A percentile compares a stretch with the other conserved stretches of the same genome.
These are phyloP conservation scores for Neolentinus lepideus DNA, from an alignment of 1,284 basidiomycete species.

Conservation along the genomic window DNA sequence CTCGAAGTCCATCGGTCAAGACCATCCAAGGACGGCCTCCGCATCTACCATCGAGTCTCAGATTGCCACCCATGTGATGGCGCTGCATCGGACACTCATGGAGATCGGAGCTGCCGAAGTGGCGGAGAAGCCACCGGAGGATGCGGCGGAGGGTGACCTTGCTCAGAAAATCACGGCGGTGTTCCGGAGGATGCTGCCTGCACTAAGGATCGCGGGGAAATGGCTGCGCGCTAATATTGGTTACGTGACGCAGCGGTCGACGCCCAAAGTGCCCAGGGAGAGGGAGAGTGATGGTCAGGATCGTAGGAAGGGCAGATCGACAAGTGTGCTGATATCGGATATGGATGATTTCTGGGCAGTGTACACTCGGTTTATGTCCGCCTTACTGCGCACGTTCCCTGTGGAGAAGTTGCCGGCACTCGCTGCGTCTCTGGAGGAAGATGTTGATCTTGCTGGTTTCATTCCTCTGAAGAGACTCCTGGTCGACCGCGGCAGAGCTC, in stretches of 20 bases:
- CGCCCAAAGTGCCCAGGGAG: constrained; percentile 17
- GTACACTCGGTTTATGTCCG: constrained; percentile 64
- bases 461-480: constrained; percentile 64
- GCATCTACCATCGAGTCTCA: constrained; percentile 49
- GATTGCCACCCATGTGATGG: constrained; percentile 69
- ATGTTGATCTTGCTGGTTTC: constrained; percentile 86
- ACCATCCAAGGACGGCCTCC: constrained; percentile 8
- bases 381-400: constrained; percentile 69
- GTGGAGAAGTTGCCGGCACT: constrained; percentile 55
- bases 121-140: constrained; percentile 42
- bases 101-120: constrained; percentile 55
- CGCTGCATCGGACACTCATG: constrained; percentile 61
- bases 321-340: constrained; percentile 4
- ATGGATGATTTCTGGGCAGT: constrained; percentile 59
- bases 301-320: constrained; percentile 9
- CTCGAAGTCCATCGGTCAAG: constrained; percentile 17
- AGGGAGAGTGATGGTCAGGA: constrained; percentile 14
- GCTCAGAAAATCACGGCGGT: constrained; percentile 81
- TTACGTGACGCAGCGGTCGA: constrained; percentile 49
- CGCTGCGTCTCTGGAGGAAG: constrained; percentile 78
- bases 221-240: constrained; percentile 82
- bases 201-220: constrained; percentile 82
- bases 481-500: constrained; percentile 25
- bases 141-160: constrained; percentile 51
- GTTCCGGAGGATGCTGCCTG: constrained; percentile 81